Conservation (phyloP, 2,329 filamentous ascomycete species). For the Camillea tinctor region DNA sequence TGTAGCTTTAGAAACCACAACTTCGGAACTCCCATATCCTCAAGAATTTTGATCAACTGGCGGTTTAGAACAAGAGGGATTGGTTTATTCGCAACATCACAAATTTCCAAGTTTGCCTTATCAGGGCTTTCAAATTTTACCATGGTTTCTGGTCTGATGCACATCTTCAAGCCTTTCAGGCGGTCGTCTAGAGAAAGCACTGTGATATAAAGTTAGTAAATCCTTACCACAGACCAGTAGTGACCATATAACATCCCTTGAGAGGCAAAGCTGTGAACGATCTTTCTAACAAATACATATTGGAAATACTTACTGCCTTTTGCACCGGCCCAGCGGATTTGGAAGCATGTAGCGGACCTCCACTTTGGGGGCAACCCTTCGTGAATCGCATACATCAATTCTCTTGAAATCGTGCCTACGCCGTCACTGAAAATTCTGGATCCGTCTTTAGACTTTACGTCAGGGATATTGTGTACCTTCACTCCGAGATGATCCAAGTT, state of each 20-base stretch:
- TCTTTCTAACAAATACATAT: no score
- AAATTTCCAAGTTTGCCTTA: slow-evolving; percentile 64
- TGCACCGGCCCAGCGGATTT: slow-evolving; percentile 71
- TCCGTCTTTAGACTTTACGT: slow-evolving; percentile 50
- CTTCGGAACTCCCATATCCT: slow-evolving; percentile 65
- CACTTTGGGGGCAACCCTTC: slow-evolving; percentile 46
- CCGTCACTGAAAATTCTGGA: slow-evolving; percentile 73
- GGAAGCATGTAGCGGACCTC: slow-evolving; percentile 62
- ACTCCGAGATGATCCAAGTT: slow-evolving; percentile 42
- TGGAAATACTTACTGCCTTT: slow-evolving; percentile 56
- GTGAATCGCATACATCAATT: slow-evolving; percentile 61
- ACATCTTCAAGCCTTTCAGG: slow-evolving; percentile 57
- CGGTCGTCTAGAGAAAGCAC: slow-evolving; percentile 64
- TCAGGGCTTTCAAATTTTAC: slow-evolving; percentile 67
- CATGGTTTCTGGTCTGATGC: slow-evolving; percentile 70
- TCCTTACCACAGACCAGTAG: not conserved
- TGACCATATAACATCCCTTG: slow-evolving; percentile 31
- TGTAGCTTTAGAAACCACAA: slow-evolving; percentile 66
- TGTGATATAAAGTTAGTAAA: not conserved
- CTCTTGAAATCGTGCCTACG: slow-evolving; percentile 68
- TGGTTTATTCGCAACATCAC: slow-evolving; percentile 65
- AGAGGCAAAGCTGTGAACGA: no score
- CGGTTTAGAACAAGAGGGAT: slow-evolving; percentile 72
- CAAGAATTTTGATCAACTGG: slow-evolving; percentile 81
- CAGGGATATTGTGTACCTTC: slow-evolving; percentile 37